Evolutionary conservation across 2,329 filamentous ascomycete species (phyloP), one percentile per base, ranked within the genome.

Genomic region (Didymosphaeria variabile): DNA sequence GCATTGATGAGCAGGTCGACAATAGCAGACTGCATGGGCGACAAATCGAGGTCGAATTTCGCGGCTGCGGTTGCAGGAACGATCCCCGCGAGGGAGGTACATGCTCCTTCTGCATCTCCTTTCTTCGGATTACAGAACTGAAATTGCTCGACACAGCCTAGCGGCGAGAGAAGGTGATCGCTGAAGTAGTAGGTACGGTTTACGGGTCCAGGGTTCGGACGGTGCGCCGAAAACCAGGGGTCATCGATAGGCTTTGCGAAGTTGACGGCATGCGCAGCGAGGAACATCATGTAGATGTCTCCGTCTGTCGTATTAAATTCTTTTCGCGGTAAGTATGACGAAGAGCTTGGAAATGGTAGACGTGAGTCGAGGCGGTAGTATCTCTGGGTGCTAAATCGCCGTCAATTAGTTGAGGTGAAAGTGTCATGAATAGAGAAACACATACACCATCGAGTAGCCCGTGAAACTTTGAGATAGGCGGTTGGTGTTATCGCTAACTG

Each of bases 191-290:
- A 38, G 31, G 55, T 55, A 26, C 53, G 53, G 26, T 55, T 55
- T 8, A 32, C 2, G 6, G 29, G 29, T 12, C 40, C 42, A 5
- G 53, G 17, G n/a, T 21, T 46, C n/a, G 42, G 4, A n/a, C 53
- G 34, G 40, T 61, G 59, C 9, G 59, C 59, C 1, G 59, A 61
- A 23, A 61, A 61, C 59, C 59, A 61, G 12, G 59, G 59, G 49
- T 61, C 59, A n/a, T 58, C 55, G 42, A 42, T 49, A 23, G 59
- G 59, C n/a, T 32, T 45, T 36, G 54, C 38, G 34, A 61, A 58
- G 32, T 44, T 26, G 21, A 61, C 45, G 13, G 49, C 45, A 34
- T 61, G 57, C 8, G 46, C 50, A 29, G 44, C 29, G 15, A 61
- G 50, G 12, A 52, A 61, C 19, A 61, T 12, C 6, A 61, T 12